Evolutionary conservation across 805 yeast genomes (phyloP).

Genomic region (Ogataea thermomethanolica): DNA sequence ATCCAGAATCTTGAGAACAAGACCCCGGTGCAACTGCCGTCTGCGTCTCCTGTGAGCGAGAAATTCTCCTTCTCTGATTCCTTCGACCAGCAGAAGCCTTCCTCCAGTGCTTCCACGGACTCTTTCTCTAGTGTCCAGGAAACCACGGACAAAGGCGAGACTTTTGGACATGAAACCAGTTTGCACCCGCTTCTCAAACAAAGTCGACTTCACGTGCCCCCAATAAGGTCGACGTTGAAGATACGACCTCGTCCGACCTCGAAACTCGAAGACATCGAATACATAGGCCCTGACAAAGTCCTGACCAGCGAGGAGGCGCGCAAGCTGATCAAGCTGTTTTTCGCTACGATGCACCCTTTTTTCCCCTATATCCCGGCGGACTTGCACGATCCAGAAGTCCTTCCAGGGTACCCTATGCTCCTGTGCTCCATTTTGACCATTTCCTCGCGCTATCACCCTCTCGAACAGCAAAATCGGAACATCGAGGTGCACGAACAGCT

Average conservation of each 20-base stretch:
- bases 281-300: slow-evolving; percentile 51
- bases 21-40: slow-evolving; percentile 1
- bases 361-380: slow-evolving; percentile 83
- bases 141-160: slow-evolving; percentile 17
- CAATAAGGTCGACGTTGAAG: slow-evolving; percentile 37
- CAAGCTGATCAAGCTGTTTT: slow-evolving; percentile 56
- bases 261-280: slow-evolving; percentile 56
- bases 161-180: slow-evolving; percentile 30
- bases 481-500: slow-evolving; percentile 70
- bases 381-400: slow-evolving; percentile 57
- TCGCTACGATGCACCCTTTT: slow-evolving; percentile 79
- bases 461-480: slow-evolving; percentile 38
- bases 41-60: slow-evolving; percentile 1
- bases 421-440: slow-evolving; percentile 79
- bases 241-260: slow-evolving; percentile 47
- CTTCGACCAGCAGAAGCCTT: slow-evolving; percentile 1
- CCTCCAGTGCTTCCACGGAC: slow-evolving; percentile 5
- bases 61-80: not conserved
- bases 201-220: slow-evolving; percentile 40
- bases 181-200: slow-evolving; percentile 23
- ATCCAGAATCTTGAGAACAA: slow-evolving; percentile 45
- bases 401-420: slow-evolving; percentile 78
- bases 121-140: slow-evolving; percentile 1
- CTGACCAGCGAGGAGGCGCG: slow-evolving; percentile 62
- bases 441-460: slow-evolving; percentile 70